Evolutionary conservation across 495 filamentous ascomycete species (phyloP).

Genomic region (Amniculicola lignicola): DNA sequence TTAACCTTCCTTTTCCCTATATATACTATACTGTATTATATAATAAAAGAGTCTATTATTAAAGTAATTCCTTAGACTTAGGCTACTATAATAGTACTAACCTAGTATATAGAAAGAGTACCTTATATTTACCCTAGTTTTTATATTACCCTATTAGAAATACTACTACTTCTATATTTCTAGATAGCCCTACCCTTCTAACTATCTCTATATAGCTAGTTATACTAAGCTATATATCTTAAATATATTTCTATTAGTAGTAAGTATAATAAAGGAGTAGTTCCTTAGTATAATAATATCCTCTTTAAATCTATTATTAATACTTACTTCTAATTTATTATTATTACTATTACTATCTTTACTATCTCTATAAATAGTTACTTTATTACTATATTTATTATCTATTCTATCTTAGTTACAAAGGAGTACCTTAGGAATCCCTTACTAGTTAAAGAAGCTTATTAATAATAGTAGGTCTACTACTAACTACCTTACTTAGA

Average conservation of each 20-base stretch:
- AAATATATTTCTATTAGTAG: no score
- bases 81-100: slow-evolving; percentile 10
- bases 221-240: slow-evolving; percentile 52
- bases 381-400: neutral
- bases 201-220: slow-evolving; percentile 46
- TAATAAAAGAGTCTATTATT: no score
- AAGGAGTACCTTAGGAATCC: slow-evolving; percentile 29
- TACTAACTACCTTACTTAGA: no score
- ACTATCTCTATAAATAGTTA: no score
- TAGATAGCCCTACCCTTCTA: slow-evolving; percentile 39
- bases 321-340: no score
- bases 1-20: neutral
- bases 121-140: slow-evolving; percentile 35
- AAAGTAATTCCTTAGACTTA: slow-evolving; percentile 13
- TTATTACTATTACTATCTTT: no score
- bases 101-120: slow-evolving; percentile 38
- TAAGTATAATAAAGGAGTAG: no score
- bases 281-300: no score
- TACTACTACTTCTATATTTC: slow-evolving; percentile 43
- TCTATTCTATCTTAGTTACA: slow-evolving; percentile 3
- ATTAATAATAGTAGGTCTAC: no score
- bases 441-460: no score
- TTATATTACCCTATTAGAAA: slow-evolving; percentile 43
- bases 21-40: slow-evolving; percentile 16
- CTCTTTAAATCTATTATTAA: no score